Base-by-base conservation (phyloP, 2,329 filamentous ascomycete species). In the Knufia fluminis region DNA sequence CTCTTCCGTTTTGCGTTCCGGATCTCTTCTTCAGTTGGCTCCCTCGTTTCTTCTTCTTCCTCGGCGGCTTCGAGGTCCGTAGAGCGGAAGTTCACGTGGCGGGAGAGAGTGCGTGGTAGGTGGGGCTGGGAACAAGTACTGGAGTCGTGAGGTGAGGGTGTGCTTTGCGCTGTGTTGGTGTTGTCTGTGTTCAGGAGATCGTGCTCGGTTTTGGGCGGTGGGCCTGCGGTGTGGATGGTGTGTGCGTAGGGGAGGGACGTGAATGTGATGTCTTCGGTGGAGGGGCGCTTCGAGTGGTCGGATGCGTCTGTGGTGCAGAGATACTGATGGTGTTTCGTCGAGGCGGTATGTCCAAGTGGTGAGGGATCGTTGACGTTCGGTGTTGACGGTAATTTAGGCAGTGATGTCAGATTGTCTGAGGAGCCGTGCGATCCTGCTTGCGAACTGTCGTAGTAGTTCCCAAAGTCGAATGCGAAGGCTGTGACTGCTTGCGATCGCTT, bases 371-470 rank as follows among this genome's bases (percentile, higher is more conserved):
- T 9, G 7, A 14, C 24, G 17, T 20, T 20, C 12, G 23, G 28
- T 20, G 42, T 33, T 22, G 42, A 45, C 12, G 45, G 33, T 28
- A 48, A 26, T 22, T 14, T 39, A 26, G 33, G 45, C 12, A 48
- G 19, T 6, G 45, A 48, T 3, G 35, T 48, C 33, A 48, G 10
- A 17, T 48, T 40, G 16, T 48, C 22, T 10, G 32, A n/a, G 17
- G 20, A 40, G 19, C 24, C 14, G 3, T 43, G 19, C 40, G 24
- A 26, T 12, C 6, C 14, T 31, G 7, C 4, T 38, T 33, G 26
- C 19, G 12, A 17, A 10, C 4, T 23, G 24, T 12, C 9, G 10
- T 31, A 14, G 23, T 17, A 14, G 23, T 38, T 40, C 12, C 16
- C 26, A 14, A 26, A 48, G 22, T 48, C 33, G 33, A 19, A 40